Evolutionary conservation across 805 yeast genomes (phyloP).

Genomic region (Brettanomyces custersianus): DNA sequence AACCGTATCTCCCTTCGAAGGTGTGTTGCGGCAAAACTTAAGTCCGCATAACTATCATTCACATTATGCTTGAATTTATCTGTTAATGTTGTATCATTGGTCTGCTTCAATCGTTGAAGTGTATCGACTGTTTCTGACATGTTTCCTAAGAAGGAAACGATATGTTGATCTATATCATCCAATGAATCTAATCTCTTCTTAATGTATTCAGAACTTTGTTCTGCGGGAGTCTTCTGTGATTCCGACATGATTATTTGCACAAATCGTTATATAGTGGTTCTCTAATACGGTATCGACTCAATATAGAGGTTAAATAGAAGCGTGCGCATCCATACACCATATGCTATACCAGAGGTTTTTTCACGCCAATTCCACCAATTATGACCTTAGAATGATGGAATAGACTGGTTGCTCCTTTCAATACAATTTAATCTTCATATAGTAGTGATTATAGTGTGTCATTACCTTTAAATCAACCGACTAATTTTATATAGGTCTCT

Average conservation of each 20-base stretch:
- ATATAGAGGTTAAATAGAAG: background rate
- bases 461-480: no score
- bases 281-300: background rate
- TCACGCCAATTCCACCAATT: no score
- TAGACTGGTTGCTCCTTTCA: no score
- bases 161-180: conserved; percentile 39
- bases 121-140: conserved; percentile 39
- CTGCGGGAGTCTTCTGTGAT: conserved; percentile 6
- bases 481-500: no score
- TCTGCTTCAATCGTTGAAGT: conserved; percentile 25
- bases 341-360: no score
- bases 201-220: conserved; percentile 28
- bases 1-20: conserved; percentile 59
- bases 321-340: no score
- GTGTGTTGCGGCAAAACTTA: conserved; percentile 50
- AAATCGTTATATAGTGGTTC: background rate
- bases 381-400: no score
- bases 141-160: conserved; percentile 42
- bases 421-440: no score
- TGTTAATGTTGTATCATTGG: conserved; percentile 14
- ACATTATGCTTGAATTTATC: conserved; percentile 32
- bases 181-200: conserved; percentile 44
- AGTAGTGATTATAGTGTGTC: no score
- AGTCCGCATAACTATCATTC: conserved; percentile 38
- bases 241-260: conserved; percentile 3